A percentile compares a stretch with the other conserved stretches of the same genome.
Evolutionary conservation across 2,329 filamentous ascomycete species (phyloP).

Genomic region (Stachybotrys chlorohalonatus): DNA sequence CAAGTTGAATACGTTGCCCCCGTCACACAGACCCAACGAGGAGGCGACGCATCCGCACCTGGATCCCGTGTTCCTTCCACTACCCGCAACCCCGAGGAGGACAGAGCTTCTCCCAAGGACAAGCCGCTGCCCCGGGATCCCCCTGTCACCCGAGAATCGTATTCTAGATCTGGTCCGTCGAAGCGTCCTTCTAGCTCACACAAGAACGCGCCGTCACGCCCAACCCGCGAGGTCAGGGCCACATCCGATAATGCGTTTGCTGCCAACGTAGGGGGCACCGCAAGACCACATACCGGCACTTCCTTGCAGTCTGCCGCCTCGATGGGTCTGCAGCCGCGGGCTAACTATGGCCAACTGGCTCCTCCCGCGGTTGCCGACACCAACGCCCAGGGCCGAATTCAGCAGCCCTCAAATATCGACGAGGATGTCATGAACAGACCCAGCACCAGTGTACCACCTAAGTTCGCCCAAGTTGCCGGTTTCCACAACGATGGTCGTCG

Average conservation of each 20-base stretch:
- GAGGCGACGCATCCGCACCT: conserved; percentile 25
- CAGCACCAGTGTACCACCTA: conserved; percentile 50
- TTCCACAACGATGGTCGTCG: conserved; percentile 47
- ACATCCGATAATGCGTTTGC: conserved; percentile 30
- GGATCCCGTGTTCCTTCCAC: conserved; percentile 14
- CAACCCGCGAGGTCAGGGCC: conserved; percentile 25
- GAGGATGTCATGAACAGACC: conserved; percentile 56
- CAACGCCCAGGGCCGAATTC: conserved; percentile 81
- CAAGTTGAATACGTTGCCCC: conserved; percentile 97
- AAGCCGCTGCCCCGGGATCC: conserved; percentile 55
- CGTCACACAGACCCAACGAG: conserved; percentile 73
- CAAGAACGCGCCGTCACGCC: conserved; percentile 18
- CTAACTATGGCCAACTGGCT: conserved; percentile 71
- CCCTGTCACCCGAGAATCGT: conserved; percentile 33
- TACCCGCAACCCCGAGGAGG: conserved; percentile 34
- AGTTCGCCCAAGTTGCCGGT: conserved; percentile 48
- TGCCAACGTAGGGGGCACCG: conserved; percentile 30
- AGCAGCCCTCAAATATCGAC: conserved; percentile 60
- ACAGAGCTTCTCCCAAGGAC: conserved; percentile 28
- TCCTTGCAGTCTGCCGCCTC: conserved; percentile 64
- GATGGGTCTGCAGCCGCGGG: conserved; percentile 57
- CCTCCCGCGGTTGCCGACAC: conserved; percentile 81
- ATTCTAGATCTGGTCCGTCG: conserved; percentile 22
- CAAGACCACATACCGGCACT: conserved; percentile 71
- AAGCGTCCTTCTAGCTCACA: conserved; percentile 41